These are phyloP conservation scores for Dothidotthia symphoricarpi DNA, from an alignment of 2,329 filamentous ascomycete species.

Conservation along the genomic window DNA sequence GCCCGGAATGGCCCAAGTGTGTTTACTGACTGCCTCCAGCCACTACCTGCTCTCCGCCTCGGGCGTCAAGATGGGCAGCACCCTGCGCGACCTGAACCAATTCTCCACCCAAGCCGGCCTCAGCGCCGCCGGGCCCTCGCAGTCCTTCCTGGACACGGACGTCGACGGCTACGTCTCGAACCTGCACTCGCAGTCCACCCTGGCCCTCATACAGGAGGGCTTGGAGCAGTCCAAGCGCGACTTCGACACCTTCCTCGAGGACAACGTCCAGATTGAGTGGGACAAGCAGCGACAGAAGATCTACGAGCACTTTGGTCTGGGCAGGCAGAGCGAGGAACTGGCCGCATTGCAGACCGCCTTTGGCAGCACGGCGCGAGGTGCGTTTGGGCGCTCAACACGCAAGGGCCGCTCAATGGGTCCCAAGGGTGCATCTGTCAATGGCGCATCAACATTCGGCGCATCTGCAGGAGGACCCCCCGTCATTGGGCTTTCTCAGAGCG, in stretches of 20 bases:
- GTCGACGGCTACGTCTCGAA: slow-evolving; percentile 75
- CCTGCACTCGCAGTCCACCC: slow-evolving; percentile 83
- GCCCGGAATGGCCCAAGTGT: background rate
- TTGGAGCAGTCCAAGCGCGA: slow-evolving; percentile 84
- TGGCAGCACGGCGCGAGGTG: slow-evolving; percentile 40
- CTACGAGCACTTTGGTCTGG: slow-evolving; percentile 92
- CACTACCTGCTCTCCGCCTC: slow-evolving; percentile 93
- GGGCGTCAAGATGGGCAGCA: slow-evolving; percentile 82
- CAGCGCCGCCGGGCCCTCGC: slow-evolving; percentile 46
- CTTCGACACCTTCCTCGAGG: slow-evolving; percentile 90
- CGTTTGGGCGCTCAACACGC: slow-evolving; percentile 54
- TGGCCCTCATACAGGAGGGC: slow-evolving; percentile 90
- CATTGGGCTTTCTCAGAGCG: slow-evolving; percentile 70
- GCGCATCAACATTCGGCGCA: slow-evolving; percentile 55
- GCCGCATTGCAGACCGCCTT: slow-evolving; percentile 40
- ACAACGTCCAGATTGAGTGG: slow-evolving; percentile 94
- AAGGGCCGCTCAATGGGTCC: slow-evolving; percentile 43
- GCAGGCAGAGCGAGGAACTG: slow-evolving; percentile 45
- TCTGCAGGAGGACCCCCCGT: slow-evolving; percentile 73
- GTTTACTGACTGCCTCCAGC: slow-evolving; percentile 46
- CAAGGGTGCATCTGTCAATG: slow-evolving; percentile 34
- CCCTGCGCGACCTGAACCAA: slow-evolving; percentile 80
- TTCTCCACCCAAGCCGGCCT: slow-evolving; percentile 69
- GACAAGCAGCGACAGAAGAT: slow-evolving; percentile 89
- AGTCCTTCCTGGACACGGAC: slow-evolving; percentile 53